Percentiles rank a stretch among this genome's conserved stretches.
These are phyloP conservation scores for Trametes cingulata DNA, from an alignment of 768 basidiomycete species.

Conservation along the genomic window DNA sequence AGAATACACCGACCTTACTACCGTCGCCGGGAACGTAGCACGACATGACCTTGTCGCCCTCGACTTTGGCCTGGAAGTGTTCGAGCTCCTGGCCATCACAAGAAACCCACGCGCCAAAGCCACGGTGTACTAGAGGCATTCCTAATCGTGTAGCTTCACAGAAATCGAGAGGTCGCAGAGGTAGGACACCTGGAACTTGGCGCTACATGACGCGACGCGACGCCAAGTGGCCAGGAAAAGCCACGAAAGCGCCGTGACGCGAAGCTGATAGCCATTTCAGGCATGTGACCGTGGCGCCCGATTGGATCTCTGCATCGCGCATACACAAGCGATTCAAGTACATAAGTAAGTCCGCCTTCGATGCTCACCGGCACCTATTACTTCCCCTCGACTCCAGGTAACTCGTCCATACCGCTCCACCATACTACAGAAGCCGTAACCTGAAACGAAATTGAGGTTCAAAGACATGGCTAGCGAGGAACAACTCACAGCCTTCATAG, in stretches of 20 bases:
- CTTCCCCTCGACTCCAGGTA: not conserved
- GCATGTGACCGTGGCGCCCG: conserved; percentile 17
- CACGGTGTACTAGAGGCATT: conserved; percentile 13
- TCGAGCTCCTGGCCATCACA: conserved; percentile 20
- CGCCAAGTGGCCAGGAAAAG: not conserved
- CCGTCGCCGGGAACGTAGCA: conserved; percentile 22
- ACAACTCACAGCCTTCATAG: conserved; percentile 57
- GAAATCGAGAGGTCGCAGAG: not conserved
- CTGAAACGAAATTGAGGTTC: not conserved
- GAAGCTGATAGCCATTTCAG: not conserved
- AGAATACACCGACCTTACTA: conserved; percentile 14
- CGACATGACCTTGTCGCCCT: conserved; percentile 15
- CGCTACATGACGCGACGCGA: not conserved
- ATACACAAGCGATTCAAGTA: not conserved
- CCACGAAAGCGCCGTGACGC: not conserved
- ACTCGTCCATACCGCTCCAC: not conserved
- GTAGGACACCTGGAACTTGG: not conserved
- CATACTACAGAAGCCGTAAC: not conserved
- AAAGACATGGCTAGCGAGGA: conserved; percentile 28
- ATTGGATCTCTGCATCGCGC: not conserved
- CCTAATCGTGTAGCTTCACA: not conserved
- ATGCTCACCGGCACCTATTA: not conserved
- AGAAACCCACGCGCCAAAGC: conserved; percentile 19
- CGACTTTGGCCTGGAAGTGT: conserved; percentile 13
- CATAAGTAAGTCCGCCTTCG: not conserved